Conservation (phyloP, 2,329 filamentous ascomycete genomes). For the Nothophoma quercina region DNA sequence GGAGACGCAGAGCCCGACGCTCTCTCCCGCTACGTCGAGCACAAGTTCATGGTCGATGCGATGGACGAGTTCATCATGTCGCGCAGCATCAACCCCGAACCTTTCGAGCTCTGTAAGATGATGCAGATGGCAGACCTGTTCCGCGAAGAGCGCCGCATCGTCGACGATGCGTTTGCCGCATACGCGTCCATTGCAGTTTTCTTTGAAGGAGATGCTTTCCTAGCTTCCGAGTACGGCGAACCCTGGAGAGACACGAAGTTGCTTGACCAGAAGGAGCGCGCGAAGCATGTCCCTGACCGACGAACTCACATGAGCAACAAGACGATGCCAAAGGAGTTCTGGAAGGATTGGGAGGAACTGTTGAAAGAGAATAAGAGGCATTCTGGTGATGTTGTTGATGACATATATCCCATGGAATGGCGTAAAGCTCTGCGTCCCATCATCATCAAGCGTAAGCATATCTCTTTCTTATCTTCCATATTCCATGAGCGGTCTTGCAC, state of each 20-base stretch:
- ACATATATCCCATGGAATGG: slow-evolving; percentile 51
- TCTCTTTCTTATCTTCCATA: not conserved
- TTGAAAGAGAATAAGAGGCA: slow-evolving; percentile 19
- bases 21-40: slow-evolving; percentile 49
- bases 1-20: slow-evolving; percentile 54
- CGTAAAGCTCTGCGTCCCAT: slow-evolving; percentile 52
- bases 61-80: slow-evolving; percentile 33
- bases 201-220: slow-evolving; percentile 43
- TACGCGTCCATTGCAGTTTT: slow-evolving; percentile 31
- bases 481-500: too few relatives aligned
- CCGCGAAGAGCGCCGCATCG: slow-evolving; percentile 29
- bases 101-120: slow-evolving; percentile 33
- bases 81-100: slow-evolving; percentile 18
- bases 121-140: slow-evolving; percentile 28
- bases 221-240: slow-evolving; percentile 45
- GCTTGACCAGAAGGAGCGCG: slow-evolving; percentile 52
- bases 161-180: slow-evolving; percentile 33
- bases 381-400: slow-evolving; percentile 18
- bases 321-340: slow-evolving; percentile 49
- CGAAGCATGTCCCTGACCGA: slow-evolving; percentile 48
- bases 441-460: slow-evolving; percentile 49
- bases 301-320: slow-evolving; percentile 51
- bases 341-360: slow-evolving; percentile 47
- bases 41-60: slow-evolving; percentile 47
- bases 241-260: slow-evolving; percentile 49